Percentiles rank a stretch among this genome's conserved stretches.
Conservation (phyloP, 1,139 yeast genomes). For the Saccharomyces hybrid region DNA sequence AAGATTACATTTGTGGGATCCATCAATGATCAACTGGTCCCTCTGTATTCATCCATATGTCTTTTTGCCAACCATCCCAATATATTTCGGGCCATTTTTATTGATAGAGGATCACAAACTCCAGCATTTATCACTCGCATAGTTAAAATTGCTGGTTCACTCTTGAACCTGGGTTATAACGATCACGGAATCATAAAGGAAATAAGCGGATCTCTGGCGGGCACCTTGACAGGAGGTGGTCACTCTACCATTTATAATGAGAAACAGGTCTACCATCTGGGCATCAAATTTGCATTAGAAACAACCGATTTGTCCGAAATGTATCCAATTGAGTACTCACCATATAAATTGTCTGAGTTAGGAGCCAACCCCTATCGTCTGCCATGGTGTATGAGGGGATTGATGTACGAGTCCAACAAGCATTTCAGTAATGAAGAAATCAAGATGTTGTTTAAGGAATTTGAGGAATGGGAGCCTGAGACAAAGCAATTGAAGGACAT, state of each 20-base stretch:
- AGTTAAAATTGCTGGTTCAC: conserved; percentile 41
- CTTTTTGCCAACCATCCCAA: conserved; percentile 83
- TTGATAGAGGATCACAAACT: conserved; percentile 49
- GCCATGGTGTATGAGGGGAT: conserved; percentile 90
- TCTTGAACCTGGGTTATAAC: conserved; percentile 58
- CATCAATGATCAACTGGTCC: conserved; percentile 86
- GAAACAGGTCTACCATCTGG: conserved; percentile 74
- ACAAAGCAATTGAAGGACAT: conserved; percentile 73
- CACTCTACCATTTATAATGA: conserved; percentile 87
- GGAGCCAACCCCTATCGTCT: conserved; percentile 76
- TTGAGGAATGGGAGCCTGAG: conserved; percentile 81
- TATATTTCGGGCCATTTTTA: conserved; percentile 79
- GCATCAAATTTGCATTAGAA: conserved; percentile 64
- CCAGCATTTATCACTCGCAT: conserved; percentile 48
- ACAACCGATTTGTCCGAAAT: conserved; percentile 51
- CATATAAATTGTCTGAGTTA: conserved; percentile 52
- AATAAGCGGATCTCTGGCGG: conserved; percentile 74
- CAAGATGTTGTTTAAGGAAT: conserved; percentile 54
- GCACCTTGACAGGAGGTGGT: conserved; percentile 90
- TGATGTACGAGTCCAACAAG: conserved; percentile 48
- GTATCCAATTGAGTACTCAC: conserved; percentile 48
- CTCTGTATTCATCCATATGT: conserved; percentile 81
- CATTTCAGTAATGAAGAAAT: conserved; percentile 48
- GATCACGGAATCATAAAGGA: conserved; percentile 78
- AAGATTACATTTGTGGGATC: conserved; percentile 80